Conservation (phyloP, 2,329 filamentous ascomycete species). For the Aureobasidium subglaciale region DNA sequence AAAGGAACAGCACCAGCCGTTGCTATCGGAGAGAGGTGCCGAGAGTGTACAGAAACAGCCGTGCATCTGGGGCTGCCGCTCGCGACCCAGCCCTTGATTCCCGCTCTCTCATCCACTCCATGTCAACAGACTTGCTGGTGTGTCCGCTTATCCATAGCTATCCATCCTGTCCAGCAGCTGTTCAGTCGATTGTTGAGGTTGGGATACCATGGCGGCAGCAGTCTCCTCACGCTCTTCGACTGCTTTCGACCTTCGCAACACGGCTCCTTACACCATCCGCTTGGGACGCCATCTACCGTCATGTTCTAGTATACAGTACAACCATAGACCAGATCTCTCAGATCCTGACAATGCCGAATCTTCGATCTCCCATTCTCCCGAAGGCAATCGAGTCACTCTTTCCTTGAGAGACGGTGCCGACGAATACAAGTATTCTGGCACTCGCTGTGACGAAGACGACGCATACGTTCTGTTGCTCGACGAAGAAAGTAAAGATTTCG, state of each 20-base stretch:
- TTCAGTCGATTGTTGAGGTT: neutral
- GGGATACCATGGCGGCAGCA: conserved; percentile 7
- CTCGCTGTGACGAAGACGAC: conserved; percentile 49
- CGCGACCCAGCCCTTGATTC: neutral
- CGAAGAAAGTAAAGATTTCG: conserved; percentile 63
- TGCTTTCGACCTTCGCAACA: conserved; percentile 13
- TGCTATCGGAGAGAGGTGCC: neutral
- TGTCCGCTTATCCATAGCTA: conserved; percentile 2
- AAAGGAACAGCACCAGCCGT: neutral
- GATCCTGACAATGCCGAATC: conserved; percentile 26
- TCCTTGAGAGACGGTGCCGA: conserved; percentile 24
- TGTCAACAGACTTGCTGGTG: conserved; percentile 5
- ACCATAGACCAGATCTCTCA: conserved; percentile 37
- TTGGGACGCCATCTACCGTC: conserved; percentile 9
- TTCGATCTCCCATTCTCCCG: conserved; percentile 17
- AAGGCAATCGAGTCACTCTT: conserved; percentile 15
- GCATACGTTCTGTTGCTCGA: conserved; percentile 79
- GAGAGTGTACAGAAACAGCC: neutral
- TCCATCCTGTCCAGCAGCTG: neutral
- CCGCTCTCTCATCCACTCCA: neutral
- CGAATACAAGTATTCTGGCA: conserved; percentile 35
- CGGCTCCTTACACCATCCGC: conserved; percentile 14
- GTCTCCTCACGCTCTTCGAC: conserved; percentile 6
- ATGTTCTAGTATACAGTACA: conserved; percentile 30
- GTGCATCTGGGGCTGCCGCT: neutral